These are phyloP conservation scores for Fistulifera pelliculosa DNA, from an alignment of 108 stramenopile species.

Conservation along the genomic window DNA sequence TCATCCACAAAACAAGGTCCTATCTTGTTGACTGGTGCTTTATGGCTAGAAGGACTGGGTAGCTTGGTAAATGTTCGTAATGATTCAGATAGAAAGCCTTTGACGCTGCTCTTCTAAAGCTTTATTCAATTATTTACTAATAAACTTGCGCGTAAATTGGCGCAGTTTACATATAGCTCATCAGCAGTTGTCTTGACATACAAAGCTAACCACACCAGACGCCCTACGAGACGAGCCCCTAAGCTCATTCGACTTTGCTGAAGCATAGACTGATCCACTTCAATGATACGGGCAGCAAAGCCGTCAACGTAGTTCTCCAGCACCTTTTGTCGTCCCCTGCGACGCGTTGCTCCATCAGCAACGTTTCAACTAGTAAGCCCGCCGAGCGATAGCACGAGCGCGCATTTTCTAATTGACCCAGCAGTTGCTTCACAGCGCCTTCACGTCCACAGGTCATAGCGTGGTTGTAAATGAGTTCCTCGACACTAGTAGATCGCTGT, in stretches of 20 bases:
- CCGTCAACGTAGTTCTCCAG: slow-evolving; percentile 77
- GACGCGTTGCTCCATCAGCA: slow-evolving; percentile 78
- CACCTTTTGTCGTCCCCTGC: slow-evolving; percentile 54
- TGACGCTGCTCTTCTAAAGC: no score
- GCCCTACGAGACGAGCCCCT: slow-evolving; percentile 11
- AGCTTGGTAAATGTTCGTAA: no score
- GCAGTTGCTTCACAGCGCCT: slow-evolving; percentile 76
- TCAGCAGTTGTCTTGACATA: background rate
- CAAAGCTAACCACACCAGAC: slow-evolving; percentile 9
- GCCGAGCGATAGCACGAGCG: slow-evolving; percentile 76
- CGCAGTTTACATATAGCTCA: no score
- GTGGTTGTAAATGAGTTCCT: slow-evolving; percentile 83
- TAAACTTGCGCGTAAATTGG: no score
- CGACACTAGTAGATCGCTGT: slow-evolving; percentile 26
- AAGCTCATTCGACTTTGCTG: slow-evolving; percentile 30
- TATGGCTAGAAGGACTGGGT: no score
- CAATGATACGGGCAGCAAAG: slow-evolving; percentile 74
- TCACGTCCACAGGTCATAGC: slow-evolving; percentile 72
- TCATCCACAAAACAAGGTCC: no score
- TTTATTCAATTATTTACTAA: no score
- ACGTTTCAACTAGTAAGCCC: slow-evolving; percentile 74
- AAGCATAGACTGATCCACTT: slow-evolving; percentile 61
- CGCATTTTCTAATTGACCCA: slow-evolving; percentile 76
- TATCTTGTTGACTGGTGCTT: no score
- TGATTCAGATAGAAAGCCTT: no score